Evolutionary conservation across 2,329 filamentous ascomycete genomes (phyloP).

Genomic region (Penicillium paneum): DNA sequence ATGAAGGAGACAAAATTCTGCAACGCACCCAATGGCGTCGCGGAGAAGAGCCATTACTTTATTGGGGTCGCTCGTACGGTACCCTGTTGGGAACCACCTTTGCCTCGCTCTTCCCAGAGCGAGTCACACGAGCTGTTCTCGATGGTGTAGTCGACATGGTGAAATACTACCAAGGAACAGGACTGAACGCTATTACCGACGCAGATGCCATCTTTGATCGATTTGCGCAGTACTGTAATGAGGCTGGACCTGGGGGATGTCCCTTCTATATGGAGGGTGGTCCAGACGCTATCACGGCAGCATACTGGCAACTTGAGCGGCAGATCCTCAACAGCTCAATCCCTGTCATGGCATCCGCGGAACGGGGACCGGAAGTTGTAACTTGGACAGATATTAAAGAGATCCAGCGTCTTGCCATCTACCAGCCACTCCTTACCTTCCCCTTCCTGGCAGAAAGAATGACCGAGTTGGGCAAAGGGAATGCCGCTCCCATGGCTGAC

Average conservation of each 20-base stretch:
- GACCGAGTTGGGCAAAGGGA: conserved; percentile 23
- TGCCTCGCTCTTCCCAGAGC: conserved; percentile 45
- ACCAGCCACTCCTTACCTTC: conserved; percentile 33
- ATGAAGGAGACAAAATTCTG: conserved; percentile 21
- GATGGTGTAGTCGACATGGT: conserved; percentile 39
- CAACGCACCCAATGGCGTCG: conserved; percentile 29
- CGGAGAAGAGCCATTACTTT: conserved; percentile 34
- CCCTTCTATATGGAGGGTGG: conserved; percentile 31
- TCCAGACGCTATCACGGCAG: conserved; percentile 26
- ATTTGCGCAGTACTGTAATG: conserved; percentile 34
- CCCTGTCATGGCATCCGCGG: conserved; percentile 28
- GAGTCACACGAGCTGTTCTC: conserved; percentile 30
- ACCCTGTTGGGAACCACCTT: conserved; percentile 48
- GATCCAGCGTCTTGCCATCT: conserved; percentile 31
- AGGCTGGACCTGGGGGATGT: conserved; percentile 27
- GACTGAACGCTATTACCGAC: conserved; percentile 28
- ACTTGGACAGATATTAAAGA: conserved; percentile 37
- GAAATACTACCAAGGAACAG: conserved; percentile 32
- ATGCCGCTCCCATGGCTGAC: conserved; percentile 29
- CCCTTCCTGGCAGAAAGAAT: conserved; percentile 27
- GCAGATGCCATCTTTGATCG: conserved; percentile 37
- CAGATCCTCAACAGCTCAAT: conserved; percentile 27
- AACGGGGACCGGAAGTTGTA: conserved; percentile 34
- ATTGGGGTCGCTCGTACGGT: conserved; percentile 48
- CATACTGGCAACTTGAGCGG: conserved; percentile 25